phyloP scores from a whole-genome alignment of 1,284 basidiomycete genomes.

The Retiboletus flavoniger region DNA sequence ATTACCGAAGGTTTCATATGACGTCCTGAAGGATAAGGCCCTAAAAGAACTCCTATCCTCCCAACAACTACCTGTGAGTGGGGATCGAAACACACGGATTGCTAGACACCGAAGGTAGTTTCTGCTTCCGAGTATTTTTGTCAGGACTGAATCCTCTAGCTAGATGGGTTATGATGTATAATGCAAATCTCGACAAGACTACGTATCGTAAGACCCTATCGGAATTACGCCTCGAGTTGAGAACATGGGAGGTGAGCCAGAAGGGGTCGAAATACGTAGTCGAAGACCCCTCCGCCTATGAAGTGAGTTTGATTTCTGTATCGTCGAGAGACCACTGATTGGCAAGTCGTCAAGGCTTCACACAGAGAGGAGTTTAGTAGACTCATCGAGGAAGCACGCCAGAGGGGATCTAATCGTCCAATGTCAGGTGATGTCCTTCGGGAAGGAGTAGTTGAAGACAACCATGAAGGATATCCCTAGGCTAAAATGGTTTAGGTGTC shows the following conservation, averaged over 20 bases:
- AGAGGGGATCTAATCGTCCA: constrained; percentile 5
- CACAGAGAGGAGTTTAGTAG: constrained; percentile 31
- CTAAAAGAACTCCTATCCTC: constrained; percentile 57
- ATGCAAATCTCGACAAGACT: constrained; percentile 68
- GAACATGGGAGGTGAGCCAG: constrained; percentile 55
- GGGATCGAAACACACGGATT: constrained; percentile 52
- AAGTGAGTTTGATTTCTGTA: constrained; percentile 39
- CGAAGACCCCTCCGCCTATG: constrained; percentile 46
- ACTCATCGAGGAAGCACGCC: constrained; percentile 27
- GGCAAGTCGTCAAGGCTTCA: constrained; percentile 9
- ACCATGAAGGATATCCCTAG: constrained; percentile 14
- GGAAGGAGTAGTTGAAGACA: constrained; percentile 10
- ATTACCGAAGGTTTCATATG: constrained; percentile 66
- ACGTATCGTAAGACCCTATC: constrained; percentile 45
- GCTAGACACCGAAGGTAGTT: constrained; percentile 60
- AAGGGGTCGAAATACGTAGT: constrained; percentile 38
- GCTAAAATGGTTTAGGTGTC: constrained; percentile 2
- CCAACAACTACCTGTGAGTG: constrained; percentile 49
- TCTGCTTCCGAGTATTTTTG: not conserved
- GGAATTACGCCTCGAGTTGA: constrained; percentile 54
- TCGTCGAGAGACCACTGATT: not conserved
- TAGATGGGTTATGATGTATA: constrained; percentile 69
- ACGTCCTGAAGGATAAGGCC: constrained; percentile 59
- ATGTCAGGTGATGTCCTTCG: not conserved
- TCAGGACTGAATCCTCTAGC: not conserved